Percentiles rank a stretch among this genome's conserved stretches.
Evolutionary conservation across 768 basidiomycete genomes (phyloP).

Genomic region (Serpula lacrymans): DNA sequence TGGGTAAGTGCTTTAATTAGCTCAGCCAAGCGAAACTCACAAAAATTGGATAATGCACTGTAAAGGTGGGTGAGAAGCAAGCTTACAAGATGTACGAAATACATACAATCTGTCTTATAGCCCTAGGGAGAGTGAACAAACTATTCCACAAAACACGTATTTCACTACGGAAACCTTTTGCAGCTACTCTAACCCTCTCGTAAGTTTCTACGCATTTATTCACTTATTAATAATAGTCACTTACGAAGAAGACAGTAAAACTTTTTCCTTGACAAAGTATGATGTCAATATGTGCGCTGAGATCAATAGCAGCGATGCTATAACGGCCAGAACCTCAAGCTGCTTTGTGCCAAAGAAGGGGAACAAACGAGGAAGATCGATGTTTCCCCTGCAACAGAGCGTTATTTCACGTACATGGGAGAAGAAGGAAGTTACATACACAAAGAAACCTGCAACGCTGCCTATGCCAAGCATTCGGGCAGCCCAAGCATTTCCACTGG

Average conservation of each 20-base stretch:
- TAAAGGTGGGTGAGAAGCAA: conserved; percentile 7
- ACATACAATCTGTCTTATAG: conserved; percentile 80
- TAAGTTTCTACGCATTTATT: not conserved
- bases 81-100: conserved; percentile 6
- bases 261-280: conserved; percentile 64
- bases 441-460: conserved; percentile 81
- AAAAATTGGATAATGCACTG: conserved; percentile 82
- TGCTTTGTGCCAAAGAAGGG: conserved; percentile 80
- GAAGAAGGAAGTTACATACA: conserved; percentile 46
- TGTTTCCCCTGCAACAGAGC: conserved; percentile 58
- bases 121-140: conserved; percentile 61
- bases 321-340: conserved; percentile 73
- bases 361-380: conserved; percentile 66
- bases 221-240: conserved; percentile 1
- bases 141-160: conserved; percentile 70
- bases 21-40: conserved; percentile 36
- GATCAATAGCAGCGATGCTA: conserved; percentile 69
- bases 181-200: conserved; percentile 11
- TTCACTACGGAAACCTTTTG: conserved; percentile 37
- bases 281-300: conserved; percentile 62
- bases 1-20: conserved; percentile 4
- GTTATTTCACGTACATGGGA: not conserved
- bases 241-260: conserved; percentile 48
- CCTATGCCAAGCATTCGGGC: conserved; percentile 89
- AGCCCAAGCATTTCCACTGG: conserved; percentile 92